A percentile compares a stretch with the other conserved stretches of the same genome.
Evolutionary conservation across 306 rosid genomes (phyloP).

Genomic region (Canavalia ensiformis): DNA sequence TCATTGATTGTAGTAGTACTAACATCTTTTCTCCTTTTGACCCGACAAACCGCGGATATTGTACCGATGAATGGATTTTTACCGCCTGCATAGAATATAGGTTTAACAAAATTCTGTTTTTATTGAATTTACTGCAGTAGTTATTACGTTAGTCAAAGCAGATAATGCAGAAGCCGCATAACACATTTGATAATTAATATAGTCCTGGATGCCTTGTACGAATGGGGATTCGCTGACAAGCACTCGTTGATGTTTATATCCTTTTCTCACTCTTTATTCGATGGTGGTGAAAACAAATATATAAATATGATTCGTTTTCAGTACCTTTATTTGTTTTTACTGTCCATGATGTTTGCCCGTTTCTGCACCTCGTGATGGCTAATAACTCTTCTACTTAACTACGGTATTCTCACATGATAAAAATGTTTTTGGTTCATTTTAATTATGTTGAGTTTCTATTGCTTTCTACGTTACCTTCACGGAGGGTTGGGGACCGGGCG

Average conservation of each 20-base stretch:
- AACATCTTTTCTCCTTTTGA: background rate
- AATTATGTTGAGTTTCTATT: background rate
- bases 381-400: background rate
- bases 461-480: conserved; percentile 1
- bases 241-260: conserved; percentile 21
- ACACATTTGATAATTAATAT: conserved; percentile 21
- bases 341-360: background rate
- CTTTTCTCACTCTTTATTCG: conserved; percentile 37
- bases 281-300: conserved; percentile 11
- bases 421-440: background rate
- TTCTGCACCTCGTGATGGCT: background rate
- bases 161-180: conserved; percentile 19
- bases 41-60: background rate
- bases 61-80: conserved; percentile 24
- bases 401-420: background rate
- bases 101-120: background rate
- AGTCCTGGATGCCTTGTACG: background rate
- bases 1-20: conserved; percentile 28
- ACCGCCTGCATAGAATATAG: conserved; percentile 12
- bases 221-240: conserved; percentile 18
- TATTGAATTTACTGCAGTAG: conserved; percentile 6
- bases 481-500: background rate
- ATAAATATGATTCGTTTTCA: background rate
- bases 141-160: background rate
- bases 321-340: background rate